These are phyloP conservation scores for Cladorrhinum samala DNA, from an alignment of 495 filamentous ascomycete genomes.

Conservation along the genomic window DNA sequence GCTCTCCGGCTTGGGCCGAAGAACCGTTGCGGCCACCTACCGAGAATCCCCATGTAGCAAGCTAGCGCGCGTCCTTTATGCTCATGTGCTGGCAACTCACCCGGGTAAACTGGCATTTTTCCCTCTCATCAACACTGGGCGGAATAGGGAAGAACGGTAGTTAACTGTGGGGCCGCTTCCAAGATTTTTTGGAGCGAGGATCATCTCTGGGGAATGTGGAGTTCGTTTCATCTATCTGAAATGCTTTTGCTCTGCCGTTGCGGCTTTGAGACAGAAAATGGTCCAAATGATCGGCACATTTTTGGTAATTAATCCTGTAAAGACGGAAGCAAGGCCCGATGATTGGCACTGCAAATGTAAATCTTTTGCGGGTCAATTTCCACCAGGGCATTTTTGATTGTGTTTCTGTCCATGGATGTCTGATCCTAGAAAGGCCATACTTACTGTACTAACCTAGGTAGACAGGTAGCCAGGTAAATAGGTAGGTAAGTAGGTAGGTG, in stretches of 20 bases:
- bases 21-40: background rate
- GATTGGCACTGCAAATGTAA: no score
- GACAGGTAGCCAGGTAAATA: no score
- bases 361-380: no score
- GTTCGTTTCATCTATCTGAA: background rate
- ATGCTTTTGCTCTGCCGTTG: background rate
- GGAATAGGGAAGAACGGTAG: slow-evolving; percentile 2
- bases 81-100: background rate
- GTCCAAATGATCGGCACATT: background rate
- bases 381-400: no score
- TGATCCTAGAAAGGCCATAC: no score
- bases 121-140: background rate
- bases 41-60: no score
- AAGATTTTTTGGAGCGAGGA: background rate
- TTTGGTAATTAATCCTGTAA: background rate
- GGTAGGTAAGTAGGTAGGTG: no score
- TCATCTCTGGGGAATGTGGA: background rate
- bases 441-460: no score
- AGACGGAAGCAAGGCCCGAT: background rate
- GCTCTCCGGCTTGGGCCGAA: background rate
- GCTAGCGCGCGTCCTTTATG: background rate
- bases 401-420: no score
- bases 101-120: slow-evolving; percentile 1
- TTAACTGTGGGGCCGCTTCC: background rate
- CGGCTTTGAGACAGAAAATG: background rate